Conservation (phyloP, 1,139 yeast genomes). For the Candida tunisiensis region DNA sequence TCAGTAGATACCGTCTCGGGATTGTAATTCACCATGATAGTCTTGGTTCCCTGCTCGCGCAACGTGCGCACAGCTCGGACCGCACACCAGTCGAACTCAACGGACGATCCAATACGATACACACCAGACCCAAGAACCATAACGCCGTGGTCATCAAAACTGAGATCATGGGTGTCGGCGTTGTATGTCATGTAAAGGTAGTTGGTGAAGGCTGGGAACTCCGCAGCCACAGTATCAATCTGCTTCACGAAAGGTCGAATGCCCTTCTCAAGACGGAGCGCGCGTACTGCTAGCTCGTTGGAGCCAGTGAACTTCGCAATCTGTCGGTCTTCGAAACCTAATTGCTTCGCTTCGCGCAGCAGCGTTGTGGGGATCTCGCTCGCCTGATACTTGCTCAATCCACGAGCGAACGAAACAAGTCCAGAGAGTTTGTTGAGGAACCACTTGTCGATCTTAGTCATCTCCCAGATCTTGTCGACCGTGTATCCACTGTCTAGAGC, state of each 20-base stretch:
- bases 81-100: constrained; percentile 99
- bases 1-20: constrained; percentile 99
- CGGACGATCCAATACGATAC: constrained; percentile 95
- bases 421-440: constrained; percentile 83
- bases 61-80: constrained; percentile 92
- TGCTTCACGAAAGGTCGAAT: constrained; percentile 89
- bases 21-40: constrained; percentile 93
- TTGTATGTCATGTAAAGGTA: constrained; percentile 93
- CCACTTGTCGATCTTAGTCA: constrained; percentile 92
- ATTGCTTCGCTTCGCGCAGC: constrained; percentile 69
- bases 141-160: constrained; percentile 78
- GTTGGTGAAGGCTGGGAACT: constrained; percentile 94
- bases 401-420: constrained; percentile 45
- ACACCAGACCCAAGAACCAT: constrained; percentile 97
- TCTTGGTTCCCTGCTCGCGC: constrained; percentile 72
- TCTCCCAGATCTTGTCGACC: constrained; percentile 80
- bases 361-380: constrained; percentile 6
- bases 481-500: constrained; percentile 66
- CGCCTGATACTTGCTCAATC: constrained; percentile 18
- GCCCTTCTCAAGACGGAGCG: constrained; percentile 25
- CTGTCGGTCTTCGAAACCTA: constrained; percentile 92
- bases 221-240: constrained; percentile 96
- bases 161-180: constrained; percentile 73
- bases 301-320: constrained; percentile 61
- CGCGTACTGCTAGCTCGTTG: constrained; percentile 65